These are phyloP conservation scores for Boletus huronensis DNA, from an alignment of 768 basidiomycete species.

Conservation along the genomic window DNA sequence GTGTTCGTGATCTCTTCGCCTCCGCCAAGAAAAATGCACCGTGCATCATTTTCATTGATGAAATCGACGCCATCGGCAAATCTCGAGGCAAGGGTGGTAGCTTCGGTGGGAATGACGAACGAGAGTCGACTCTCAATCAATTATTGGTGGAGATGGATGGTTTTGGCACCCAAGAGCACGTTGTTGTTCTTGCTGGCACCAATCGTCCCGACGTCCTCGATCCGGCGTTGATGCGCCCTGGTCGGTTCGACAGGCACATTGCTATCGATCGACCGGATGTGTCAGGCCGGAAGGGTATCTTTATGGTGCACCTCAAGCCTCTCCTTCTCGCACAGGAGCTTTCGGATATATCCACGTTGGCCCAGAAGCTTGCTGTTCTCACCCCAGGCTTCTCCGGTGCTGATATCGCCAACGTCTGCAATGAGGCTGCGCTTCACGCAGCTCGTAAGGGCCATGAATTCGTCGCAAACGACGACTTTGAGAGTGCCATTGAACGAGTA, in stretches of 20 bases:
- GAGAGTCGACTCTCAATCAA: conserved; percentile 96
- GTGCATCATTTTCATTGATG: conserved; percentile 98
- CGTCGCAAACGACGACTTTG: conserved; percentile 85
- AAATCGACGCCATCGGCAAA: conserved; percentile 99
- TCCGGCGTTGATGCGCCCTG: conserved; percentile 91
- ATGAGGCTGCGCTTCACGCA: conserved; percentile 94
- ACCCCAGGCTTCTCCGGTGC: conserved; percentile 99
- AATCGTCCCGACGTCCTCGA: conserved; percentile 97
- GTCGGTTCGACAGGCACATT: conserved; percentile 96
- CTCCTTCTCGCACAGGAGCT: conserved; percentile 63
- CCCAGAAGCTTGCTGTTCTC: conserved; percentile 92
- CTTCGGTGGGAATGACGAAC: conserved; percentile 94
- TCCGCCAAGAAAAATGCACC: conserved; percentile 98
- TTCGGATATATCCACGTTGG: conserved; percentile 51
- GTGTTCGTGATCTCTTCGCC: conserved; percentile 96
- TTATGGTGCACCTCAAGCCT: conserved; percentile 85
- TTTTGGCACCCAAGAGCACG: conserved; percentile 94
- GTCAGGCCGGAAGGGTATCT: conserved; percentile 90
- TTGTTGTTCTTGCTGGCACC: conserved; percentile 95
- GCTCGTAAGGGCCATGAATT: conserved; percentile 79
- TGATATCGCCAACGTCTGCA: conserved; percentile 98
- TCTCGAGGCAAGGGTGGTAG: conserved; percentile 73
- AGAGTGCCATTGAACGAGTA: conserved; percentile 96
- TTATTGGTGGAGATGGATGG: conserved; percentile 99
- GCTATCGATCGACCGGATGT: conserved; percentile 94